Evolutionary conservation across 2,329 filamentous ascomycete genomes (phyloP), one percentile per base, ranked within the genome.

Genomic region (Didymella exigua): DNA sequence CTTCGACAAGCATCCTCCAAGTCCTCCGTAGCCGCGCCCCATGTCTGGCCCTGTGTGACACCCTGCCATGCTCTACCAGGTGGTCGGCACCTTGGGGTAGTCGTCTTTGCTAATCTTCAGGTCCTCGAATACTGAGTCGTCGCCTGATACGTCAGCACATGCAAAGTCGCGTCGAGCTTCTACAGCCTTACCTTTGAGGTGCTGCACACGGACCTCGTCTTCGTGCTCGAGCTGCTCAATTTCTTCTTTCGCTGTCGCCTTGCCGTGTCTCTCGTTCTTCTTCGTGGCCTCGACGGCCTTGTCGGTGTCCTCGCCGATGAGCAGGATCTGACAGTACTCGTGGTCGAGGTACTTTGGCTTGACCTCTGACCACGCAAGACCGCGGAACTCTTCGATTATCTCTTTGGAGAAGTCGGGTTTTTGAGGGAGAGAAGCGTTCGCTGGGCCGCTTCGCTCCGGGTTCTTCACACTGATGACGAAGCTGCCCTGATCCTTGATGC

Each of bases 391-490:
- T 2, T 91, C 82, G 26, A 86, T 79, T 19, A 95, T 78, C 82
- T 89, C 82, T 58, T 90, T 79, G 0, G 90, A 85, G 73, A 88
- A 96, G 3, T 89, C 84, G 0, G 91, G 85, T 0, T 78, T 80
- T 56, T 90, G 78, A 0, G 86, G 85, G 1, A 96, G 77, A 40
- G 79, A 81, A 1, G 86, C 84, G 56, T 84, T 84, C 2, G 83
- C 79, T 0, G 90, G 90, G 0, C 86, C 85, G 2, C 86, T 81
- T 30, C 82, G 85, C 51, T 87, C 81, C 0, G 92, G 92, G 63
- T 96, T 96, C 77, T 92, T 91, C 26, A 89, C 86, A 61, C 87
- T 90, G 47, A 93, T 75, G 47, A 93, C 83, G 74, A 92, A 96
- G 71, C 88, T 90, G 1, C 90, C 91, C 61, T 87, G 85, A 27